Evolutionary conservation across 2,329 filamentous ascomycete genomes (phyloP).

Genomic region (Ascochyta clinopodiicola): DNA sequence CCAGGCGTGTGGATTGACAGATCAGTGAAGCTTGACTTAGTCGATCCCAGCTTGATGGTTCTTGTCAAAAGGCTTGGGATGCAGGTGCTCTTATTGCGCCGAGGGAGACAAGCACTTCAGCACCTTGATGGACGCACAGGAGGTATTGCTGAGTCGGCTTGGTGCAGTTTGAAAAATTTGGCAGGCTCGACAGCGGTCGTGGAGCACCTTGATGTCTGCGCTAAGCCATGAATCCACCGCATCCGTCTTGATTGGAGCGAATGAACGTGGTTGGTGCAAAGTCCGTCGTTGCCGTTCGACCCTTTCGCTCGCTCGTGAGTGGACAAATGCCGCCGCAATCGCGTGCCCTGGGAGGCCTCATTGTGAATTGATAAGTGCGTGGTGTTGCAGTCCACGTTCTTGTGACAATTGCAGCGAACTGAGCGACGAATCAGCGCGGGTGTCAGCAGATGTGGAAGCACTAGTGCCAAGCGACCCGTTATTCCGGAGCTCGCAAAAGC

Average conservation of each 20-base stretch:
- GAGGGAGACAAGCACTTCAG: slow-evolving; percentile 18
- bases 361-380: not conserved
- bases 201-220: slow-evolving; percentile 34
- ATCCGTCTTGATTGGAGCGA: slow-evolving; percentile 14
- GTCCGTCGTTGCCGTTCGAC: slow-evolving; percentile 7
- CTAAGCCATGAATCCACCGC: slow-evolving; percentile 19
- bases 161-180: slow-evolving; percentile 16
- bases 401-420: not conserved
- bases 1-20: slow-evolving; percentile 6
- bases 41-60: slow-evolving; percentile 16
- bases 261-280: slow-evolving; percentile 16
- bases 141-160: slow-evolving; percentile 15
- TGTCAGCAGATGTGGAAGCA: not conserved
- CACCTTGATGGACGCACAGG: slow-evolving; percentile 29
- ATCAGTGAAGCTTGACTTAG: slow-evolving; percentile 2
- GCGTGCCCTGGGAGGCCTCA: slow-evolving; percentile 1
- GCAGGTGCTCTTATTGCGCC: slow-evolving; percentile 18
- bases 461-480: not conserved
- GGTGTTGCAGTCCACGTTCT: slow-evolving; percentile 11
- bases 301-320: slow-evolving; percentile 6
- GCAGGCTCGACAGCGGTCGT: slow-evolving; percentile 7
- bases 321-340: not conserved
- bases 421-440: not conserved
- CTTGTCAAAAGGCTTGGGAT: slow-evolving; percentile 16
- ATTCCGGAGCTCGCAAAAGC: not conserved